Base-by-base conservation (phyloP, 2,329 filamentous ascomycete genomes). In the Orbilia javanica region DNA sequence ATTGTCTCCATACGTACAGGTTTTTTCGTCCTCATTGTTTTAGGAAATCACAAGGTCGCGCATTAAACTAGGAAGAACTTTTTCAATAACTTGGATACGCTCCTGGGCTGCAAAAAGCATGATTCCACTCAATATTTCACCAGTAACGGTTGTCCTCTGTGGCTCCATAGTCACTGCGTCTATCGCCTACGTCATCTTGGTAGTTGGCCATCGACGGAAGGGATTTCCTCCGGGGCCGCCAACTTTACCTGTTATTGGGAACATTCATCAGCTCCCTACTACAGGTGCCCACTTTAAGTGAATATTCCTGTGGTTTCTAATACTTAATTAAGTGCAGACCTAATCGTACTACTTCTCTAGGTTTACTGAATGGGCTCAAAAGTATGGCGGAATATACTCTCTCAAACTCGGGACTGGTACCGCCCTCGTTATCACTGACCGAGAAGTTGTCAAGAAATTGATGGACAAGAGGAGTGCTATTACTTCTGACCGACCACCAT, bases 381-480 rank as follows among this genome's bases (percentile, higher is more conserved):
- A 81, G 18, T 87, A 86, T 73, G 86, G 86, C n/a, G 83, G 83
- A 0, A 82, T 87, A 15, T 86, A 82, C 75, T 83, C 82, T 0
- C 82, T 86, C 62, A 87, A 87, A 79, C 81, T 86, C 10, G 85
- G 85, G 2, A 82, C 82, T 0, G 83, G 81, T 6, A 87, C 83
- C 0, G 82, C 83, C 10, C 83, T 85, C 0, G 84, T 87, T 6
- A 79, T 88, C 29, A 86, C 83, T 1, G 83, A 84, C 44, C 84
- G 84, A 3, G 79, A 81, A 0, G 80, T 86, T 1, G 82, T 86
- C 39, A 85, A 86, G 72, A 82, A 85, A 57, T 83, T 86, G 1
- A 67, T 87, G 11, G 86, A 87, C 80, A 86, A 86, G 80, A 85
- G 84, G 55, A 85, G 84, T 34, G 82, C 81, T 29, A 84, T 85